Base-by-base conservation (phyloP, 495 filamentous ascomycete genomes). In the Xylaria grammica region DNA sequence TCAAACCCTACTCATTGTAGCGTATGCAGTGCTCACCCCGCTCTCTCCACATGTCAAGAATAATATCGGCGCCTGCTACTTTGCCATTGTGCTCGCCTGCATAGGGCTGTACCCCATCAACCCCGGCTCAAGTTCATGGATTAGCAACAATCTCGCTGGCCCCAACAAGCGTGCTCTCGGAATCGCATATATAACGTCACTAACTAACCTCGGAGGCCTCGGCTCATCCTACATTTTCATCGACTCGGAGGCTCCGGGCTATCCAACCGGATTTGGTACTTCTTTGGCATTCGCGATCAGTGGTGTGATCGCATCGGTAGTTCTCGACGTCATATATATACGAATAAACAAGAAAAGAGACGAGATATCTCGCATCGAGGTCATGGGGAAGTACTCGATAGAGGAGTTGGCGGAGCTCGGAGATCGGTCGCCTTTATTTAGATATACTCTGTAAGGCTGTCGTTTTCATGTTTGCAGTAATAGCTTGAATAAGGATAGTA, bases 161-260 rank as follows among this genome's bases (percentile, higher is more conserved):
- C 51, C 69, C 4, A 38, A 53, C 2, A 70, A 69, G 27, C 69
- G 73, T 2, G 70, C 73, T 15, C 52, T 74, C n/a, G 64, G 58
- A 1, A 74, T 72, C 13, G 56, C 15, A 17, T 60, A 44, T 26
- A 4, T 60, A 66, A 73, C 86, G 53, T 75, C 77, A 0, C 77
- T 86, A 60, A 84, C 83, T 4, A 86, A 87, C 60, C 74, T 78
- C 20, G 84, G 81, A 63, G 85, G 84, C 0, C 83, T 88, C 65
- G 75, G 87, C 38, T 83, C 82, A 0, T 83, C 78, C 77, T 80
- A 72, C 75, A 74, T 74, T 34, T 73, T 68, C 67, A 72, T 80
- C 20, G 59, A 71, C 1, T 68, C 67, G 0, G 76, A 87, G 52
- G 73, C 71, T 9, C 84, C 82, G 2, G 67, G 50, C 24, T 86